Evolutionary conservation across 805 yeast genomes (phyloP).

Genomic region (Saccharomycopsis javanensis): DNA sequence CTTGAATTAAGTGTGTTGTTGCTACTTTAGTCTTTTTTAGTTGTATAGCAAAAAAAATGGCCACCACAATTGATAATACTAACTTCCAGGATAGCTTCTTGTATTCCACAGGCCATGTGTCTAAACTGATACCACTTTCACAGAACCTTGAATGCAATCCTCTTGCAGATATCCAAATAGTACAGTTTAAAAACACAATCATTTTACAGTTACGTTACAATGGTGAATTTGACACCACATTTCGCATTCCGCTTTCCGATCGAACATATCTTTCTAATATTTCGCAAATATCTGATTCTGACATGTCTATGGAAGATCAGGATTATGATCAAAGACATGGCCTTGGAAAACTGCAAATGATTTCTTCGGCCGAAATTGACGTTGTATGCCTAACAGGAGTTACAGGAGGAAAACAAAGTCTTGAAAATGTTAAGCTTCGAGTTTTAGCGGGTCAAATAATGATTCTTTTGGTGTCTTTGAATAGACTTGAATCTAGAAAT

Average conservation of each 20-base stretch:
- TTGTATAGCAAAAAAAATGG: not conserved
- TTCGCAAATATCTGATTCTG: not conserved
- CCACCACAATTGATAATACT: not conserved
- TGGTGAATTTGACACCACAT: slow-evolving; percentile 43
- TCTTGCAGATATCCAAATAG: slow-evolving; percentile 14
- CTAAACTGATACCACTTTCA: not conserved
- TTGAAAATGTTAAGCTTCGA: slow-evolving; percentile 37
- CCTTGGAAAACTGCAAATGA: slow-evolving; percentile 23
- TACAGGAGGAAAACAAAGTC: slow-evolving; percentile 22
- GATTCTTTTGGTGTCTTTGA: slow-evolving; percentile 13
- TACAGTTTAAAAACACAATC: slow-evolving; percentile 31
- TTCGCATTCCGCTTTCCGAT: slow-evolving; percentile 27
- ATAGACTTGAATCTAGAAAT: slow-evolving; percentile 15
- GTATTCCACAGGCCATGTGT: not conserved
- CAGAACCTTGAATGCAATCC: not conserved
- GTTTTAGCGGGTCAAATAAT: slow-evolving; percentile 39
- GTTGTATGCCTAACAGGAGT: slow-evolving; percentile 37
- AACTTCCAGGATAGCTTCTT: not conserved
- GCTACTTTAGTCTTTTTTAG: not conserved
- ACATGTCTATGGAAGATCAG: slow-evolving; percentile 12
- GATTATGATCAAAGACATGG: slow-evolving; percentile 21
- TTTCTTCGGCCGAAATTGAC: slow-evolving; percentile 29
- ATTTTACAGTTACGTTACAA: slow-evolving; percentile 32
- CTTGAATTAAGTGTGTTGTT: no score
- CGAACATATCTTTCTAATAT: slow-evolving; percentile 7